Conservation (phyloP, 768 basidiomycete genomes). For the Phaeolepiota aurea region DNA sequence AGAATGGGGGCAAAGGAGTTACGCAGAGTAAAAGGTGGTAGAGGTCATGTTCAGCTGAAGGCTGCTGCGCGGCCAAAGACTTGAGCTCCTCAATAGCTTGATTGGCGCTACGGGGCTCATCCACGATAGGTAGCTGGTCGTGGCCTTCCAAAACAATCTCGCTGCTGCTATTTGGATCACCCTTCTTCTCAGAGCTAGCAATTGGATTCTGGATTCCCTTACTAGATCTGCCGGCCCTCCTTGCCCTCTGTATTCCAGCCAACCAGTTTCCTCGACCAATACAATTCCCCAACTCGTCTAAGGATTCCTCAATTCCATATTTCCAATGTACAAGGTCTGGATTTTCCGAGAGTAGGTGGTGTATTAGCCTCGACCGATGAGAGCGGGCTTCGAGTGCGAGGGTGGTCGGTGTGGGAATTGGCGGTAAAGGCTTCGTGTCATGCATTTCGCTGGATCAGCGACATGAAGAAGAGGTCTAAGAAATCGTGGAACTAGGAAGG, state of each 20-base stretch:
- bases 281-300: conserved; percentile 36
- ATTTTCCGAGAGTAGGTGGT: conserved; percentile 29
- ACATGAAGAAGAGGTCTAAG: background rate
- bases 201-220: no score
- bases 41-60: conserved; percentile 15
- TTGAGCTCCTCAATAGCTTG: conserved; percentile 15
- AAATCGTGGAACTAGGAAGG: no score
- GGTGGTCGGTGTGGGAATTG: background rate
- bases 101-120: conserved; percentile 5
- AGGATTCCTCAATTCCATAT: conserved; percentile 32
- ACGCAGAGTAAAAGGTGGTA: conserved; percentile 49
- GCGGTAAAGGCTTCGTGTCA: background rate
- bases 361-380: conserved; percentile 33
- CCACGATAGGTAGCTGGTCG: conserved; percentile 4
- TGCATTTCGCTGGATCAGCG: no score
- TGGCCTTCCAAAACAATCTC: background rate
- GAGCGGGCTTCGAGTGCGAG: conserved; percentile 23
- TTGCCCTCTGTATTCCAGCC: conserved; percentile 28
- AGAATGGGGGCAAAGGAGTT: conserved; percentile 22
- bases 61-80: conserved; percentile 14
- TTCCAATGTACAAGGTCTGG: conserved; percentile 32
- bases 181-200: conserved; percentile 3
- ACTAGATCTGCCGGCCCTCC: conserved; percentile 13
- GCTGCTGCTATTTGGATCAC: conserved; percentile 1
- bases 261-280: conserved; percentile 39